These are phyloP conservation scores for Kluyveromyces marxianus DNA, from an alignment of 1,139 yeast genomes.

Conservation along the genomic window DNA sequence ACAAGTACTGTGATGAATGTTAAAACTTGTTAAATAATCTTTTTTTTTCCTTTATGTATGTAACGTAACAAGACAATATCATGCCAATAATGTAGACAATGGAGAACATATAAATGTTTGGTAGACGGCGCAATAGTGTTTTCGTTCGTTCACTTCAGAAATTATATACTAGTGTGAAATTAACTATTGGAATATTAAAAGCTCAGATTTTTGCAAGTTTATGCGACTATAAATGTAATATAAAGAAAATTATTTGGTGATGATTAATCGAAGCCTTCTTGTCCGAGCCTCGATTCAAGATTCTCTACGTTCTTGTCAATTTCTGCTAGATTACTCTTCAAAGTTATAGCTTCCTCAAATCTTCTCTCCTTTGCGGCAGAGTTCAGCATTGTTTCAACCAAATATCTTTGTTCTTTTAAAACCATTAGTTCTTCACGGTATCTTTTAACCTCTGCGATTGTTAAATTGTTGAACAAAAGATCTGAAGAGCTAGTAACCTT, in stretches of 20 bases:
- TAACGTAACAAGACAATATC: too few relatives aligned
- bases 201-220: too few relatives aligned
- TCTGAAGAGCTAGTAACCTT: slow-evolving; percentile 11
- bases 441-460: slow-evolving; percentile 43
- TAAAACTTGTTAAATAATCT: too few relatives aligned
- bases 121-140: background rate
- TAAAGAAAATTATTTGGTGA: too few relatives aligned
- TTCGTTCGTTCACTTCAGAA: background rate
- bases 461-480: slow-evolving; percentile 17
- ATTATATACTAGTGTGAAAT: too few relatives aligned
- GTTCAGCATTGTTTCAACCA: slow-evolving; percentile 57
- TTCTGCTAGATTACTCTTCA: slow-evolving; percentile 55
- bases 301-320: slow-evolving; percentile 44
- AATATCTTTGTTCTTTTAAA: slow-evolving; percentile 70
- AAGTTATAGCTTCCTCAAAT: slow-evolving; percentile 66
- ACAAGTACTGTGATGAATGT: too few relatives aligned
- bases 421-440: slow-evolving; percentile 77
- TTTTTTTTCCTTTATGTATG: too few relatives aligned
- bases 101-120: too few relatives aligned
- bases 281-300: slow-evolving; percentile 53
- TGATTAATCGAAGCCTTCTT: slow-evolving; percentile 42
- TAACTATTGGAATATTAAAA: too few relatives aligned
- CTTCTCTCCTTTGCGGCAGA: slow-evolving; percentile 58
- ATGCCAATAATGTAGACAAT: too few relatives aligned
- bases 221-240: too few relatives aligned